Evolutionary conservation across 805 yeast genomes (phyloP).

Genomic region (Cyberlindnera galapagoensis): DNA sequence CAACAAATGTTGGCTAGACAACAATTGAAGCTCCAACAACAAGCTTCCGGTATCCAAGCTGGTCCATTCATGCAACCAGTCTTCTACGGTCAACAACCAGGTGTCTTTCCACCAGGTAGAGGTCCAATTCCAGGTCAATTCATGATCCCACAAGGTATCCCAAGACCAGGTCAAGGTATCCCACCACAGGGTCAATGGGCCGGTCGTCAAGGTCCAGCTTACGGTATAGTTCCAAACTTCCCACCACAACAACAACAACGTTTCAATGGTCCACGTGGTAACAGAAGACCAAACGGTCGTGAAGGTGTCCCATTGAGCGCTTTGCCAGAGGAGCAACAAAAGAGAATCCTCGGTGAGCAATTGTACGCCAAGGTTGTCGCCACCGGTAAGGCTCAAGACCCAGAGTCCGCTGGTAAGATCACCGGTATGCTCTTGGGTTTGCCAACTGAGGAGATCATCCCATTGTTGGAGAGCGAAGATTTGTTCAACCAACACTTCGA

Average conservation of each 20-base stretch:
- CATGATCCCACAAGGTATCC: constrained; percentile 60
- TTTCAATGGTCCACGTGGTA: constrained; percentile 35
- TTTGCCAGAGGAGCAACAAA: constrained; percentile 85
- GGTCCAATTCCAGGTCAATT: constrained; percentile 79
- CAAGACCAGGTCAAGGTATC: constrained; percentile 44
- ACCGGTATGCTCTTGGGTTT: constrained; percentile 98
- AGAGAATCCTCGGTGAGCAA: constrained; percentile 97
- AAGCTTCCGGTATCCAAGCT: constrained; percentile 79
- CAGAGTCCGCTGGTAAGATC: constrained; percentile 95
- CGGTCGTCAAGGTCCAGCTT: constrained; percentile 56
- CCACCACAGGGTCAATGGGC: constrained; percentile 62
- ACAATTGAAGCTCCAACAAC: constrained; percentile 97
- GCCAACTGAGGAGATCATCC: constrained; percentile 85
- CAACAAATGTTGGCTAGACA: constrained; percentile 98
- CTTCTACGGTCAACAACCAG: constrained; percentile 67
- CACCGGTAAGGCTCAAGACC: constrained; percentile 80
- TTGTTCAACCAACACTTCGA: constrained; percentile 85
- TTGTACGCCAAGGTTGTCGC: constrained; percentile 88
- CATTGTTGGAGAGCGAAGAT: constrained; percentile 84
- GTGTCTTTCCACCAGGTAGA: constrained; percentile 81
- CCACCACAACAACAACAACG: constrained; percentile 42
- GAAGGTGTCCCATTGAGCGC: constrained; percentile 38
- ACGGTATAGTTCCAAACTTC: constrained; percentile 76
- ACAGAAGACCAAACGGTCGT: constrained; percentile 32
- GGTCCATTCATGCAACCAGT: constrained; percentile 81